Evolutionary conservation across 495 filamentous ascomycete genomes (phyloP), one percentile per base, ranked within the genome.

Genomic region (Xylaria castorea): DNA sequence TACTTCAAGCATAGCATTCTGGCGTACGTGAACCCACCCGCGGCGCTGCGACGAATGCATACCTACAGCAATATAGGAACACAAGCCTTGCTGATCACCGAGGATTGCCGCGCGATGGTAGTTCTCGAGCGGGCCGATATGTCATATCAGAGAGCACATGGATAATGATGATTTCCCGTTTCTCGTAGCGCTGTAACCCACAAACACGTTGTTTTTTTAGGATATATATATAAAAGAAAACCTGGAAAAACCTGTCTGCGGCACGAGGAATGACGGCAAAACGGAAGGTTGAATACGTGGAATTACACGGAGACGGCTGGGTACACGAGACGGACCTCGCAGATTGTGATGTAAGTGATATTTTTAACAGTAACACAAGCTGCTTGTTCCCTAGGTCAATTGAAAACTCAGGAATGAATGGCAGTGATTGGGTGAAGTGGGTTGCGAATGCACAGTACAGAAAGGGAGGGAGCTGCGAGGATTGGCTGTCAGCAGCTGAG

Each of bases 301-400:
- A 61, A 66, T 61, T 6, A 34, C 51, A 60, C 62, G 57, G 63
- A 60, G 63, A 72, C 70, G 70, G 70, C 61, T 72, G 62, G 51
- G n/a, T 50, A 66, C 70, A 72, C 70, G 30, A 66, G 70, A 25
- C 69, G 34, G 40, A 53, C 44, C 14, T 44, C 34, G 68, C 32
- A 63, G 68, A 63, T 46, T 40, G 68, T 50, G 57, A 44, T 42
- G 22, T 42, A 55, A 18, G 44, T 53, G 38, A 70, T 61, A 60
- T 69, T 2, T 46, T 4, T 2, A 22, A 51, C 9, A 14, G 69
- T 65, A 42, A 22, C 60, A 71, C 69, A 46, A 57, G 44, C 60
- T 62, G 69, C 36, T 46, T 62, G 69, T 64, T 65, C 58, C 58
- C 58, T 50, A 27, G 1, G 55, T 51, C 40, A 36, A 63, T 25